Percentiles rank a stretch among this genome's conserved stretches.
Conservation (phyloP, 2,329 filamentous ascomycete genomes). For the Penicillium decumbens region DNA sequence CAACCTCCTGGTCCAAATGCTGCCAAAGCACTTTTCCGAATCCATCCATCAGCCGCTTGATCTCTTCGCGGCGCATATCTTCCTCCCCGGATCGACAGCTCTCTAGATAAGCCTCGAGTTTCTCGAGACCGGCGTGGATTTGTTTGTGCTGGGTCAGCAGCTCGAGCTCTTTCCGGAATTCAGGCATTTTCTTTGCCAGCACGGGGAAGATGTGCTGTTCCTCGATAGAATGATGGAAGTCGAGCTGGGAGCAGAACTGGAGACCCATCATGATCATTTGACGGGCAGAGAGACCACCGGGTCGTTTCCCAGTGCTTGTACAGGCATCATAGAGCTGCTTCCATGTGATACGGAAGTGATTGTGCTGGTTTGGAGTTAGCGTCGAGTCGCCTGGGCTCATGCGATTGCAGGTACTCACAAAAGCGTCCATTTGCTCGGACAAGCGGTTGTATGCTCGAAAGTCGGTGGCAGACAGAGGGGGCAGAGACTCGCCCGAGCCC, state of each 20-base stretch:
- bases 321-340: constrained; percentile 65
- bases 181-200: constrained; percentile 71
- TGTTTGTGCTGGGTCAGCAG: constrained; percentile 68
- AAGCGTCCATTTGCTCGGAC: constrained; percentile 69
- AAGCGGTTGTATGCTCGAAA: constrained; percentile 68
- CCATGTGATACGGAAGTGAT: constrained; percentile 72
- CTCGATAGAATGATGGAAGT: constrained; percentile 75
- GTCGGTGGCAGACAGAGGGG: constrained; percentile 62
- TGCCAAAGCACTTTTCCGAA: constrained; percentile 76
- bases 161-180: constrained; percentile 63
- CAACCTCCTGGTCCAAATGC: constrained; percentile 81
- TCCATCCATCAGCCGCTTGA: constrained; percentile 68
- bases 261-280: constrained; percentile 65
- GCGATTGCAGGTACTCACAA: constrained; percentile 47
- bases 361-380: constrained; percentile 53
- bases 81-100: constrained; percentile 60
- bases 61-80: constrained; percentile 52
- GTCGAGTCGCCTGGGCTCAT: neutral
- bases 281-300: constrained; percentile 59
- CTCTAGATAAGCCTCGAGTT: constrained; percentile 61
- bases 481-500: constrained; percentile 40
- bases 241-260: constrained; percentile 67
- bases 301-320: constrained; percentile 51
- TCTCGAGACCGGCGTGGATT: constrained; percentile 73
- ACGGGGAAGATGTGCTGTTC: constrained; percentile 75